phyloP scores from a whole-genome alignment of 805 yeast genomes.

The Candida manassasensis region DNA sequence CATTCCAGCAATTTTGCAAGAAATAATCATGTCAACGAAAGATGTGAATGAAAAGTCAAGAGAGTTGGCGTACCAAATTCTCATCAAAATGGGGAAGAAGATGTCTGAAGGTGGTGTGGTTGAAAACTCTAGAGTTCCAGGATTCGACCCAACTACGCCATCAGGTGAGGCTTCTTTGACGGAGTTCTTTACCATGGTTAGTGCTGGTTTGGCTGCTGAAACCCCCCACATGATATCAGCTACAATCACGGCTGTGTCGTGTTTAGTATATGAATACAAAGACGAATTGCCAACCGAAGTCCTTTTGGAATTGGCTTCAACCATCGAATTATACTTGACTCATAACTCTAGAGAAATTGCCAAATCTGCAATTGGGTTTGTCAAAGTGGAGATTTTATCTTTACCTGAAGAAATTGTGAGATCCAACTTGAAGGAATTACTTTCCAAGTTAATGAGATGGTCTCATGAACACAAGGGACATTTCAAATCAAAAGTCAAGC shows the following conservation, averaged over 20 bases:
- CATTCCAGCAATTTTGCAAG: constrained; percentile 79
- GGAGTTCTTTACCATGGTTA: constrained; percentile 86
- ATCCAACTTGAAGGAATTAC: constrained; percentile 58
- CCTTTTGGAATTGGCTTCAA: constrained; percentile 71
- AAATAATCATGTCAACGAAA: constrained; percentile 84
- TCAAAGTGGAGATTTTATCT: constrained; percentile 80
- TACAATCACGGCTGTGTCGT: constrained; percentile 79
- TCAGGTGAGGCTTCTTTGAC: constrained; percentile 62
- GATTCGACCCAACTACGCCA: constrained; percentile 59
- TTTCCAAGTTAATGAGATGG: constrained; percentile 79
- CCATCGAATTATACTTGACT: constrained; percentile 85
- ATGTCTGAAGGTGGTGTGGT: constrained; percentile 70
- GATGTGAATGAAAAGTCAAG: constrained; percentile 92
- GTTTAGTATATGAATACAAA: constrained; percentile 83
- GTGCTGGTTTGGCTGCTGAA: constrained; percentile 94
- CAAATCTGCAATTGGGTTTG: constrained; percentile 89
- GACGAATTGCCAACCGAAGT: constrained; percentile 54
- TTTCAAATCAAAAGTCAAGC: constrained; percentile 89
- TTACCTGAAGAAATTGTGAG: constrained; percentile 74
- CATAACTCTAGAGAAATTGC: constrained; percentile 92
- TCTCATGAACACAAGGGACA: constrained; percentile 95
- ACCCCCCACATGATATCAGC: constrained; percentile 96
- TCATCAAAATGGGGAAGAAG: constrained; percentile 74
- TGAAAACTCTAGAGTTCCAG: constrained; percentile 60
- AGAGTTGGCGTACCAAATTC: constrained; percentile 66